phyloP scores from a whole-genome alignment of 1,139 yeast species.

The Magnusiomyces suaveolens region DNA sequence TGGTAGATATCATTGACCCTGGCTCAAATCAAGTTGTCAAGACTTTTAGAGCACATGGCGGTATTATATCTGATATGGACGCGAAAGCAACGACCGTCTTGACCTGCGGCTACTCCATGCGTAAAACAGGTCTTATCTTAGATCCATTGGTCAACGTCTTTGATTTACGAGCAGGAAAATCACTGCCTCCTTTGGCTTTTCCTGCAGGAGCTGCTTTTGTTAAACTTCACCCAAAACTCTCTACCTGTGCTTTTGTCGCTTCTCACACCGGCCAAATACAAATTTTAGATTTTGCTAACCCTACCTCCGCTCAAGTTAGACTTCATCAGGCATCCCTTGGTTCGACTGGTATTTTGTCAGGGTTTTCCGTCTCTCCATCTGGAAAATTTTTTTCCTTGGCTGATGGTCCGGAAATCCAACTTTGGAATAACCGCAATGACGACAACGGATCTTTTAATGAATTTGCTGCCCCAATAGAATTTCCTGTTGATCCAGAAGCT shows the following conservation, averaged over 20 bases:
- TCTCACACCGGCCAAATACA: slow-evolving; percentile 77
- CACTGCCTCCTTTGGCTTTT: slow-evolving; percentile 74
- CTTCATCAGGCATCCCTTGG: slow-evolving; percentile 30
- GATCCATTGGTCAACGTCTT: slow-evolving; percentile 81
- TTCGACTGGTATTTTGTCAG: slow-evolving; percentile 38
- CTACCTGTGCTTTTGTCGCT: slow-evolving; percentile 67
- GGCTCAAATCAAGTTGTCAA: slow-evolving; percentile 45
- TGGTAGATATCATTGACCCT: slow-evolving; percentile 71
- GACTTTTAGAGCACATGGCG: slow-evolving; percentile 63
- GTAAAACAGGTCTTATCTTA: slow-evolving; percentile 43
- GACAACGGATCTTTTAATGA: slow-evolving; percentile 36
- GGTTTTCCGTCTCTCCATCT: slow-evolving; percentile 60
- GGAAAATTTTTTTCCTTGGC: slow-evolving; percentile 71
- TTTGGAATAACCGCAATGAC: slow-evolving; percentile 50
- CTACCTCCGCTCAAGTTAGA: slow-evolving; percentile 42
- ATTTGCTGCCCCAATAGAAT: slow-evolving; percentile 41
- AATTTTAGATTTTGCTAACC: slow-evolving; percentile 74
- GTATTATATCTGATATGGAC: slow-evolving; percentile 68
- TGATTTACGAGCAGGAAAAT: slow-evolving; percentile 65
- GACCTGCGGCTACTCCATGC: slow-evolving; percentile 69
- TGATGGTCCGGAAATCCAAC: slow-evolving; percentile 54
- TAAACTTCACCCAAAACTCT: slow-evolving; percentile 74
- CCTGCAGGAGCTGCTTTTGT: slow-evolving; percentile 86
- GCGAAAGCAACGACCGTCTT: slow-evolving; percentile 67
- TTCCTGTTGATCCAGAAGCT: slow-evolving; percentile 34